A percentile compares a stretch with the other conserved stretches of the same genome.
These are phyloP conservation scores for Scedosporium boydii DNA, from an alignment of 2,329 filamentous ascomycete genomes.

Conservation along the genomic window DNA sequence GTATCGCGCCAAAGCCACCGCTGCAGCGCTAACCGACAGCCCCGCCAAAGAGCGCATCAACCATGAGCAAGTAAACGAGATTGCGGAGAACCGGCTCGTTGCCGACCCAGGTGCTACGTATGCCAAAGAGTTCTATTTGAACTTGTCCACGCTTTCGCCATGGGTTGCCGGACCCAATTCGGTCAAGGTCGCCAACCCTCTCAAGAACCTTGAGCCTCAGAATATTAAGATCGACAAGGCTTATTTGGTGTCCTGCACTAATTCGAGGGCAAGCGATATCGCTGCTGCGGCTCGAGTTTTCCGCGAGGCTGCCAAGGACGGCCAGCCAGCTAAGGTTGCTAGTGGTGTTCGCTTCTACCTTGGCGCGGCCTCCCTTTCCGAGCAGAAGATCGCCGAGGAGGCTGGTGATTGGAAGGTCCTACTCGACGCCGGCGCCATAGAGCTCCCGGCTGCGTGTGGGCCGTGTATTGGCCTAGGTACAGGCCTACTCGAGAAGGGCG, in stretches of 20 bases:
- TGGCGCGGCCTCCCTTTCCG: conserved; percentile 69
- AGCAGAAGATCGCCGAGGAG: conserved; percentile 70
- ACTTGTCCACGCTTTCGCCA: conserved; percentile 75
- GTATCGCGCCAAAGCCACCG: conserved; percentile 68
- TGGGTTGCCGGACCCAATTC: conserved; percentile 84
- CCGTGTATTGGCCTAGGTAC: conserved; percentile 76
- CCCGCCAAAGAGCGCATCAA: conserved; percentile 52
- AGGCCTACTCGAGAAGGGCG: conserved; percentile 73
- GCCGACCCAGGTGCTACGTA: conserved; percentile 75
- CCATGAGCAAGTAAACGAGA: conserved; percentile 62
- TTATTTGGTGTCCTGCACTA: conserved; percentile 81
- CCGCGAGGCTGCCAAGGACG: conserved; percentile 60
- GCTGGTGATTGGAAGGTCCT: conserved; percentile 79
- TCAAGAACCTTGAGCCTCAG: conserved; percentile 62
- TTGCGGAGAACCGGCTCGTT: conserved; percentile 54
- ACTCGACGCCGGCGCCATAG: conserved; percentile 66
- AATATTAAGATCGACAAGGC: conserved; percentile 74
- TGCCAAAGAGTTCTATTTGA: conserved; percentile 72
- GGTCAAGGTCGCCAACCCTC: conserved; percentile 75
- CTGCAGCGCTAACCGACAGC: conserved; percentile 48
- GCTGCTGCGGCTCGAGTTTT: conserved; percentile 78
- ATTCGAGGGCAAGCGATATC: conserved; percentile 72
- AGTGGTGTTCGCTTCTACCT: conserved; percentile 79
- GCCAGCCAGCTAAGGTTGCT: conserved; percentile 59
- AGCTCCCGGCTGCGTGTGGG: conserved; percentile 65